Evolutionary conservation across 1,284 basidiomycete species (phyloP), one percentile per base, ranked within the genome.

Genomic region (Vanrija sp.): DNA sequence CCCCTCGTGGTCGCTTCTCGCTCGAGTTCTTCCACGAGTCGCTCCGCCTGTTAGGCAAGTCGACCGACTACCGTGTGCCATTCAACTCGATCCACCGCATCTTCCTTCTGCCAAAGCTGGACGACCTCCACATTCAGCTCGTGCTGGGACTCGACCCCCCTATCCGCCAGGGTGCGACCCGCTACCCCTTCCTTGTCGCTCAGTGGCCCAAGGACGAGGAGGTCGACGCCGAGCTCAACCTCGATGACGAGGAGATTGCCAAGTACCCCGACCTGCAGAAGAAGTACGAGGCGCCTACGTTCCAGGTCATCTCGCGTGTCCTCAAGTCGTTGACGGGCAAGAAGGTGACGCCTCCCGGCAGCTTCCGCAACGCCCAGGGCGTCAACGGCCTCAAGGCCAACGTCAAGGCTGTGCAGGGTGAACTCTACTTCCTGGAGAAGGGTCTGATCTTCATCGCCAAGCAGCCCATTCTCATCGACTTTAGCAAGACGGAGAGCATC

Each of bases 391-490:
- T 98, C 79, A 98, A 98, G 79, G 94, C 92, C 65, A 98, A 98
- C 77, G 83, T 98, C 69, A 98, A 98, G 79, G 96, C 96, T 43
- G 85, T 90, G 15, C 94, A 97, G 75, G 96, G 96, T 61, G 91
- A 97, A 74, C 85, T 99, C 25, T 98, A 97, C 83, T 86, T 98
- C 80, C 86, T 99, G 60, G 96, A 98, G 74, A 97, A 97, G 83
- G 91, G 89, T 73, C 82, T 99, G 49, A 91, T 99, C 78, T 99
- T 98, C 80, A 93, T 98, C 53, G 93, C 94, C 57, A 98, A 98
- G 77, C 88, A 93, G 68, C 94, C 96, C 1, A 86, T 88, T 39
- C 86, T 97, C 67, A 84, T 98, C 66, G 90, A 96, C 64, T 87
- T 96, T 63, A 84, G 85, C 54, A 92, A 98, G 68, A 88, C 98